phyloP scores from a whole-genome alignment of 179 eudicot species.

The Silene coronaria region DNA sequence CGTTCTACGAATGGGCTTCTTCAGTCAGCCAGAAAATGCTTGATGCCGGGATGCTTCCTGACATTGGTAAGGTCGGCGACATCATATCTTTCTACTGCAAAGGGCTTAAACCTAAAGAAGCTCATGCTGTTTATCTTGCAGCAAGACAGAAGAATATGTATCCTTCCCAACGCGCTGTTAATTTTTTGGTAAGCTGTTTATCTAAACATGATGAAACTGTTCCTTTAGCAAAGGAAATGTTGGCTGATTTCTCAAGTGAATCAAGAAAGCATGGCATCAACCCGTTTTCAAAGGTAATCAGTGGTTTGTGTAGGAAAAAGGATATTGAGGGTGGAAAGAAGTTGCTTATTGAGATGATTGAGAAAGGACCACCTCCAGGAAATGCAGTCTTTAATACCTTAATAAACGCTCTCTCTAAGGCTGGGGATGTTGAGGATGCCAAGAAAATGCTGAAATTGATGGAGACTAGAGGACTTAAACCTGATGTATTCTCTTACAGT shows the following conservation, averaged over 20 bases:
- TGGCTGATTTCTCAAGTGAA: slow-evolving; percentile 50
- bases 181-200: slow-evolving; percentile 49
- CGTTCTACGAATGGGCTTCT: slow-evolving; percentile 53
- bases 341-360: slow-evolving; percentile 65
- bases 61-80: slow-evolving; percentile 49
- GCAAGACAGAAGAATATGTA: slow-evolving; percentile 44
- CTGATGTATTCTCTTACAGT: slow-evolving; percentile 75
- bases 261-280: slow-evolving; percentile 46
- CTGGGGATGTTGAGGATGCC: slow-evolving; percentile 68
- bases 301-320: slow-evolving; percentile 59
- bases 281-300: slow-evolving; percentile 51
- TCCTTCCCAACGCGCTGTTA: slow-evolving; percentile 47
- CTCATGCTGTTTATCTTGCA: slow-evolving; percentile 54
- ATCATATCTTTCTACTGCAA: slow-evolving; percentile 59
- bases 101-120: slow-evolving; percentile 50
- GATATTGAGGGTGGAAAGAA: slow-evolving; percentile 55
- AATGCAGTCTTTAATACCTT: slow-evolving; percentile 58
- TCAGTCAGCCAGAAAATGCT: slow-evolving; percentile 64
- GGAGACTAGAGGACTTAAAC: slow-evolving; percentile 78
- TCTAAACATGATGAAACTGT: slow-evolving; percentile 44
- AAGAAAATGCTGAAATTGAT: slow-evolving; percentile 45
- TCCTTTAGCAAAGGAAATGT: slow-evolving; percentile 49
- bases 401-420: slow-evolving; percentile 55
- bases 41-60: slow-evolving; percentile 48
- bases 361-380: slow-evolving; percentile 83